Conservation (phyloP, 352 stramenopile species). For the Phytophthora uliginosa region DNA sequence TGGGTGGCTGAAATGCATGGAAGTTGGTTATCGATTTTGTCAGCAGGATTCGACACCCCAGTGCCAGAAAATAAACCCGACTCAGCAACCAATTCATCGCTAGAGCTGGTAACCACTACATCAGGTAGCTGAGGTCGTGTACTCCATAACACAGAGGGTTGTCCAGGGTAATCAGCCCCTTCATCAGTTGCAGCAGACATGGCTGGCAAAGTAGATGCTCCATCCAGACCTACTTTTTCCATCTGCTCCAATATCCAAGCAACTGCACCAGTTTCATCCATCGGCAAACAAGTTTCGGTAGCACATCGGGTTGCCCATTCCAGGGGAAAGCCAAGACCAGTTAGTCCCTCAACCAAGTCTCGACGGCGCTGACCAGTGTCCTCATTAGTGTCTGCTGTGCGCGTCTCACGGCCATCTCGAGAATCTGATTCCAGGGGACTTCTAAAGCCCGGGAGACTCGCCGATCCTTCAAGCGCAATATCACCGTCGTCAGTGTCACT, state of each 20-base stretch:
- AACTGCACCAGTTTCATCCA: constrained; percentile 79
- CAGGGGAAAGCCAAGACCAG: constrained; percentile 86
- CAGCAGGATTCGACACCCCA: background rate
- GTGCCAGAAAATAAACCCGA: background rate
- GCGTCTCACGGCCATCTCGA: constrained; percentile 14
- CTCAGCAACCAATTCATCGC: constrained; percentile 16
- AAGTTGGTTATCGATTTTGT: constrained; percentile 10
- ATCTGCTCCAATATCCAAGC: constrained; percentile 94
- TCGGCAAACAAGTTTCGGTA: constrained; percentile 49
- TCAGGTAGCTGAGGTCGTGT: constrained; percentile 25
- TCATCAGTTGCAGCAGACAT: constrained; percentile 12
- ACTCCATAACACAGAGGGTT: constrained; percentile 9
- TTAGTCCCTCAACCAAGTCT: constrained; percentile 80
- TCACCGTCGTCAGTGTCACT: constrained; percentile 36
- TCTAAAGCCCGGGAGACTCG: background rate
- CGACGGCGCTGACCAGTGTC: constrained; percentile 36
- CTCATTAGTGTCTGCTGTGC: constrained; percentile 15
- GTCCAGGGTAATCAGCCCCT: background rate
- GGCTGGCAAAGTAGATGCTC: constrained; percentile 2
- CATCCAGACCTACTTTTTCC: constrained; percentile 64
- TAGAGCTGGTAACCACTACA: constrained; percentile 18
- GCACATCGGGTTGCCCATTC: constrained; percentile 82
- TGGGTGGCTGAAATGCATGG: background rate
- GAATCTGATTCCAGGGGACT: background rate
- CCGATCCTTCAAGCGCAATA: constrained; percentile 17